Percentiles rank a stretch among this genome's conserved stretches.
Conservation (phyloP, 257 asterid species). For the Capsicum chinense region DNA sequence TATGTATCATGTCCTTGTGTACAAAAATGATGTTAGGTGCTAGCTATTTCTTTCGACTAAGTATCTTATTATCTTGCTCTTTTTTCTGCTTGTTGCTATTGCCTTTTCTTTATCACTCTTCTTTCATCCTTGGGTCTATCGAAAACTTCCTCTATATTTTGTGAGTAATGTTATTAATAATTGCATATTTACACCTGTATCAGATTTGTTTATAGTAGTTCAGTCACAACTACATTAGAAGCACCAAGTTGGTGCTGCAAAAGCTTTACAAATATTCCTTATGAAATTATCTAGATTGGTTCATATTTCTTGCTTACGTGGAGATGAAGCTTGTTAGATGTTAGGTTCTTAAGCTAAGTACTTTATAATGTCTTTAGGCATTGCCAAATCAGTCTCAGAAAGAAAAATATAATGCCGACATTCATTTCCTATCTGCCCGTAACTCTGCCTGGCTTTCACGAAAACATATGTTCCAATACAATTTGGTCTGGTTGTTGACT, state of each 20-base stretch:
- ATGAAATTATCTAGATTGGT: not conserved
- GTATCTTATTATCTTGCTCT: not conserved
- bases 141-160: not conserved
- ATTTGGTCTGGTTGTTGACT: not conserved
- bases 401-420: not conserved
- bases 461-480: not conserved
- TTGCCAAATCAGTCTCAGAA: not conserved
- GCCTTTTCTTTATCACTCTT: not conserved
- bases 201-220: not conserved
- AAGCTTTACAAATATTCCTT: not conserved
- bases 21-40: constrained; percentile 8
- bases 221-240: not conserved
- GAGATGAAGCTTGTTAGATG: not conserved
- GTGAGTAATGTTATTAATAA: not conserved
- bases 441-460: not conserved
- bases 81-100: not conserved
- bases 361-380: not conserved
- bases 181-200: not conserved
- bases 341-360: not conserved
- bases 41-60: not conserved
- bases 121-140: no score
- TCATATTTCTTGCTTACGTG: not conserved
- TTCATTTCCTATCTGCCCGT: not conserved
- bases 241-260: not conserved
- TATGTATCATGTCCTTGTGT: not conserved